Conservation (phyloP, 768 basidiomycete genomes). For the Kwoniella pini region DNA sequence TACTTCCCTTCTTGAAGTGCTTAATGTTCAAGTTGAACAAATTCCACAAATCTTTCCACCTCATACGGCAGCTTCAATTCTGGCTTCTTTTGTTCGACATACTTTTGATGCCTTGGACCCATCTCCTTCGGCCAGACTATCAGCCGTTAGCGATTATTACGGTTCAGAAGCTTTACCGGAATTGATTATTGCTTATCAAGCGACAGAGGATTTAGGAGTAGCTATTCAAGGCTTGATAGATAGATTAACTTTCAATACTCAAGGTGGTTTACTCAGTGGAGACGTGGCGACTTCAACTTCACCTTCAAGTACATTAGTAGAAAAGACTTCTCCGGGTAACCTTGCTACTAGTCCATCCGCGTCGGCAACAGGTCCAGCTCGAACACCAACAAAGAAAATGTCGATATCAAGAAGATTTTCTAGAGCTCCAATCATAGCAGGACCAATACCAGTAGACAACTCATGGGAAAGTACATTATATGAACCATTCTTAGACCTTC, state of each 20-base stretch:
- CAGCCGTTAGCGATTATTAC: constrained; percentile 67
- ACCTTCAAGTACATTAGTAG: constrained; percentile 11
- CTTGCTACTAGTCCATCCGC: not conserved
- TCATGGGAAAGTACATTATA: constrained; percentile 87
- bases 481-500: constrained; percentile 90
- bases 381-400: constrained; percentile 9
- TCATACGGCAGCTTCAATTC: constrained; percentile 70
- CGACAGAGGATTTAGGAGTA: constrained; percentile 80
- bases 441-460: constrained; percentile 3
- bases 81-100: constrained; percentile 75
- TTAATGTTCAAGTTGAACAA: constrained; percentile 70
- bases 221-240: constrained; percentile 74
- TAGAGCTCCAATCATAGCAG: constrained; percentile 26
- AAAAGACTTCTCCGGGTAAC: constrained; percentile 3
- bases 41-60: constrained; percentile 83
- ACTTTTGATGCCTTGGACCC: constrained; percentile 78
- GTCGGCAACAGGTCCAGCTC: constrained; percentile 4
- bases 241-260: constrained; percentile 59
- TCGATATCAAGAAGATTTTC: constrained; percentile 42
- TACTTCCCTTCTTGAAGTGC: constrained; percentile 64
- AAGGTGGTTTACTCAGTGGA: constrained; percentile 39
- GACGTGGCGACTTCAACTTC: constrained; percentile 15
- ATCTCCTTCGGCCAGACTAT: constrained; percentile 74
- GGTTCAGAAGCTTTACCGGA: constrained; percentile 67
- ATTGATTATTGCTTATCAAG: constrained; percentile 69